phyloP scores from a whole-genome alignment of 2,329 filamentous ascomycete genomes.

The Colletotrichum simmondsii region DNA sequence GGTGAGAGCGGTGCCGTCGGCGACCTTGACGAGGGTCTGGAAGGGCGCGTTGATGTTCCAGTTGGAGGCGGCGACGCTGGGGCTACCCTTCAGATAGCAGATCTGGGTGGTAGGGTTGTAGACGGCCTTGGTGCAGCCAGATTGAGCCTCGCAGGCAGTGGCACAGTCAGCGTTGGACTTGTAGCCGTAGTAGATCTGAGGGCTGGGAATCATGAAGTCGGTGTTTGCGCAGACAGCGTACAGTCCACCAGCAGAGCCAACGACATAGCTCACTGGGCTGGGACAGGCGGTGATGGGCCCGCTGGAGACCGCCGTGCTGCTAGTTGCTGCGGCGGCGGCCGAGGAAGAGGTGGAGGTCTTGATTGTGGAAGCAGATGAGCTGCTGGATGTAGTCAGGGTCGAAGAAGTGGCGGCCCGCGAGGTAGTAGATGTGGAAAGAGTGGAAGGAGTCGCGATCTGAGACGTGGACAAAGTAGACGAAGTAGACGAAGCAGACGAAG shows the following conservation, averaged over 20 bases:
- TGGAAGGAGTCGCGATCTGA: background rate
- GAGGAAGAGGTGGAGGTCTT: background rate
- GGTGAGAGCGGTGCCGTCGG: slow-evolving; percentile 6
- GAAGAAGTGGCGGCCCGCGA: background rate
- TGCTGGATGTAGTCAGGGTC: background rate
- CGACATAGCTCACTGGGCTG: slow-evolving; percentile 12
- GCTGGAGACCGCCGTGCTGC: background rate
- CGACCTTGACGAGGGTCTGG: slow-evolving; percentile 13
- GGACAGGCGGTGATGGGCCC: background rate
- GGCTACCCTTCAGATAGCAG: slow-evolving; percentile 17
- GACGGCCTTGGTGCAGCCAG: slow-evolving; percentile 14
- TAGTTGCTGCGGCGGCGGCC: background rate
- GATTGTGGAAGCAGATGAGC: background rate
- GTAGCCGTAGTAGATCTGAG: slow-evolving; percentile 20
- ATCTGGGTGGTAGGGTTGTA: slow-evolving; percentile 8
- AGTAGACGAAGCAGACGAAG: background rate
- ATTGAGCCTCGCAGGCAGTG: background rate
- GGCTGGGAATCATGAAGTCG: slow-evolving; percentile 20
- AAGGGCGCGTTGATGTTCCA: slow-evolving; percentile 14
- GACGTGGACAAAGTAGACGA: background rate
- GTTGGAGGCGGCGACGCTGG: slow-evolving; percentile 8
- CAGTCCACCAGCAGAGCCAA: slow-evolving; percentile 6
- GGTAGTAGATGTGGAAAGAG: background rate
- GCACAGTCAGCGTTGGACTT: slow-evolving; percentile 8
- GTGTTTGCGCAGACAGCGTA: slow-evolving; percentile 17